These are phyloP conservation scores for Wickerhamomyces strasburgensis DNA, from an alignment of 805 yeast genomes.

Conservation along the genomic window DNA sequence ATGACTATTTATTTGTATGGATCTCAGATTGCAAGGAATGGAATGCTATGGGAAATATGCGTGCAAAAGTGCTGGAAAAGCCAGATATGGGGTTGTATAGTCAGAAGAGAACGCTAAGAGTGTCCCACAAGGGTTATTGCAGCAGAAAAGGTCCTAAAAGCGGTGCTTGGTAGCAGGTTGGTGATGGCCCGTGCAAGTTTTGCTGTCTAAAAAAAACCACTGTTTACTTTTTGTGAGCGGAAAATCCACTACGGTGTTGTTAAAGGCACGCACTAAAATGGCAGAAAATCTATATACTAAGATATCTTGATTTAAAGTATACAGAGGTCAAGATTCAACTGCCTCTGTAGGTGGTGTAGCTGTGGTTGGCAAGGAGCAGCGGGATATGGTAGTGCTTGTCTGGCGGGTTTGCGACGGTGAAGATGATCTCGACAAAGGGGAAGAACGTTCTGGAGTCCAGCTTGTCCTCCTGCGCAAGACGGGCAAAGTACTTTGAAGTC, in stretches of 20 bases:
- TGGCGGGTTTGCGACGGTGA: slow-evolving; percentile 60
- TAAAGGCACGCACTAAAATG: no score
- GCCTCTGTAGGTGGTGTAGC: slow-evolving; percentile 90
- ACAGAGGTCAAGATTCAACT: slow-evolving; percentile 6
- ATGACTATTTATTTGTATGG: no score
- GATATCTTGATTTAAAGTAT: neutral
- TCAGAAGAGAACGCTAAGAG: no score
- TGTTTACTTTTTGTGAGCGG: neutral
- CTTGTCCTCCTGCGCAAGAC: slow-evolving; percentile 16
- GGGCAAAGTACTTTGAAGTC: slow-evolving; percentile 59
- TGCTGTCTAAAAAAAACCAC: neutral
- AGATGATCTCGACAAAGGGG: slow-evolving; percentile 81
- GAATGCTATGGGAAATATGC: no score
- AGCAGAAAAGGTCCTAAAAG: no score
- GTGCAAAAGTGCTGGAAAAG: no score
- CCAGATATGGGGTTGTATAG: no score
- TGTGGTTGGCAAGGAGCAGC: slow-evolving; percentile 72
- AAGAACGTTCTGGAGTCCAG: slow-evolving; percentile 55
- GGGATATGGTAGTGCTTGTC: slow-evolving; percentile 90
- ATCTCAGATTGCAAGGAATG: no score
- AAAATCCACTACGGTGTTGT: no score
- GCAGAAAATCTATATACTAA: neutral
- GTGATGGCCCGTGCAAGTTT: neutral
- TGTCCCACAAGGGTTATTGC: no score
- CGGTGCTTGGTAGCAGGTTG: no score